Conservation (phyloP, 1,284 basidiomycete genomes). For the Afroboletus lepidellus region DNA sequence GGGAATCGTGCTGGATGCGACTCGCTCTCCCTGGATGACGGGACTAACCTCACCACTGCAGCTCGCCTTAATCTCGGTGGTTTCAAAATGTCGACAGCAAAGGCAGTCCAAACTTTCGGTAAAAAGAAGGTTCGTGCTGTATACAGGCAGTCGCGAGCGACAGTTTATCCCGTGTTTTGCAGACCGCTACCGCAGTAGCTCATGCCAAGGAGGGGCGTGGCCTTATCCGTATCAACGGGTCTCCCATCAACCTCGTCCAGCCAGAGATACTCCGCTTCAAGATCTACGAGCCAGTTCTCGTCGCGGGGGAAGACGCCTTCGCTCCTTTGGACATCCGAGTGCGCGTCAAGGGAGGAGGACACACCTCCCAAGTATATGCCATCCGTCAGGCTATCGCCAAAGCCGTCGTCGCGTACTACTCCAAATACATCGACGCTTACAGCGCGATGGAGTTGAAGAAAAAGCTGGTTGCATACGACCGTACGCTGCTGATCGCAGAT, state of each 20-base stretch:
- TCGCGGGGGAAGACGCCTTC: constrained; percentile 86
- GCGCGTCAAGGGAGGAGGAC: constrained; percentile 98
- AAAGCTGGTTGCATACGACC: constrained; percentile 93
- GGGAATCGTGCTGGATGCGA: constrained; percentile 41
- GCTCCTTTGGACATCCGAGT: constrained; percentile 92
- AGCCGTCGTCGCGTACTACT: constrained; percentile 97
- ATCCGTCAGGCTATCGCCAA: constrained; percentile 99
- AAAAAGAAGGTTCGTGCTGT: constrained; percentile 88
- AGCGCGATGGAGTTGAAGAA: constrained; percentile 97
- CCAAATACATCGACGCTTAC: constrained; percentile 98
- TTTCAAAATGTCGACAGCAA: constrained; percentile 64
- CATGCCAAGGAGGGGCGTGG: constrained; percentile 97
- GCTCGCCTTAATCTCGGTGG: constrained; percentile 16
- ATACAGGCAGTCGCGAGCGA: neutral
- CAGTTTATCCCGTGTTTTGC: constrained; percentile 13
- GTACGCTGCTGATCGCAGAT: constrained; percentile 95
- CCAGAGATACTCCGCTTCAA: constrained; percentile 97
- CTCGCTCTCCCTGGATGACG: constrained; percentile 37
- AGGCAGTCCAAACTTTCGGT: constrained; percentile 96
- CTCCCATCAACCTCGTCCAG: constrained; percentile 92
- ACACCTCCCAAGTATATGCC: constrained; percentile 98
- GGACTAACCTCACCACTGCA: constrained; percentile 22
- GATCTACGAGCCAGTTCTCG: constrained; percentile 95
- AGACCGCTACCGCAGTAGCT: constrained; percentile 97
- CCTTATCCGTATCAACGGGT: constrained; percentile 95